phyloP scores from a whole-genome alignment of 768 basidiomycete genomes.

The Boletus reticulatus region DNA sequence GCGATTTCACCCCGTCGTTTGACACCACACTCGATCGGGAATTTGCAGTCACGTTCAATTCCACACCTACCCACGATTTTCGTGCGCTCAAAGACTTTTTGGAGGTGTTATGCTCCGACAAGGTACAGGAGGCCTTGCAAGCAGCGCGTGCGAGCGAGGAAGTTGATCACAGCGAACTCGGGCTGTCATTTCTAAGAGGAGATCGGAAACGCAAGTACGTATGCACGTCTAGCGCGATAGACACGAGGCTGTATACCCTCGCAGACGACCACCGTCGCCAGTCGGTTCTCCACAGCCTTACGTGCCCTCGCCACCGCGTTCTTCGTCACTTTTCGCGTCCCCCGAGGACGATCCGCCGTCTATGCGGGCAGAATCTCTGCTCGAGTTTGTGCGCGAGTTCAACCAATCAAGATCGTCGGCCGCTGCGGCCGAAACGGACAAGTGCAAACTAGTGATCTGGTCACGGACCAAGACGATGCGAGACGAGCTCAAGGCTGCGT shows the following conservation, averaged over 20 bases:
- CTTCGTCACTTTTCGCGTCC: slow-evolving; percentile 42
- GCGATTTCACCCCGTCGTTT: slow-evolving; percentile 27
- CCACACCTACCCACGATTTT: slow-evolving; percentile 40
- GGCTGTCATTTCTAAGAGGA: slow-evolving; percentile 44
- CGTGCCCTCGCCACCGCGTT: slow-evolving; percentile 38
- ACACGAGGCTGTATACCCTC: neutral
- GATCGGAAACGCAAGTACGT: slow-evolving; percentile 58
- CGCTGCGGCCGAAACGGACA: neutral
- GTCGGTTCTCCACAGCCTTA: slow-evolving; percentile 60
- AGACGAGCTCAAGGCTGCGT: slow-evolving; percentile 7
- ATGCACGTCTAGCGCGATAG: neutral
- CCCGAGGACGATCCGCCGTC: slow-evolving; percentile 35
- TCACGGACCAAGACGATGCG: slow-evolving; percentile 29
- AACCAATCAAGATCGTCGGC: slow-evolving; percentile 35
- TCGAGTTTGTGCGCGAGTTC: slow-evolving; percentile 56
- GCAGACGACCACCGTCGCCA: slow-evolving; percentile 51
- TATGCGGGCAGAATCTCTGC: slow-evolving; percentile 45
- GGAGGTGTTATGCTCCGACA: slow-evolving; percentile 47
- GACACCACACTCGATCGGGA: slow-evolving; percentile 28
- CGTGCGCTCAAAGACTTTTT: slow-evolving; percentile 45
- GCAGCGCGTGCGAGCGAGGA: slow-evolving; percentile 55
- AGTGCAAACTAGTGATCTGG: slow-evolving; percentile 55
- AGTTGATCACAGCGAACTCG: slow-evolving; percentile 49
- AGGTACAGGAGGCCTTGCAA: slow-evolving; percentile 56
- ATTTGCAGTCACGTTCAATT: slow-evolving; percentile 27